Evolutionary conservation across 768 basidiomycete genomes (phyloP), one percentile per base, ranked within the genome.

Genomic region (Agaricus subrufescens): DNA sequence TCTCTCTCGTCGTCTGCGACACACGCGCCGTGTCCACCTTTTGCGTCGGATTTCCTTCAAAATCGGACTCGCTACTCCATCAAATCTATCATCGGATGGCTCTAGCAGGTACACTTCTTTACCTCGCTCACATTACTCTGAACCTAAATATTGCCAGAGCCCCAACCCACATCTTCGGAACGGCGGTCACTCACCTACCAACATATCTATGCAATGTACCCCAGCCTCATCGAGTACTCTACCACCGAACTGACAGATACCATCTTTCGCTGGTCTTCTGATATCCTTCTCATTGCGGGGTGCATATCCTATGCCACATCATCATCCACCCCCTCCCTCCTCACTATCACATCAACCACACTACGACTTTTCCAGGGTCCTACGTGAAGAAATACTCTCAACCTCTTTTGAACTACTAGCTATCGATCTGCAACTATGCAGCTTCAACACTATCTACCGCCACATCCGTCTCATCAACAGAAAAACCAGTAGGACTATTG

Each of bases 151-250:
- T 26, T 15, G 42, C 56, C 63, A 83, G 89, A 90, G 65, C 85
- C 86, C 27, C 89, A 91, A 66, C 87, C 89, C 3, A 87, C 84
- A 0, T 86, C 87, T 2, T 84, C 87, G 0, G 82, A 86, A 63
- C 91, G 89, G 89, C 78, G 89, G 46, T 80, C 88, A 0, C 71
- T 91, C 43, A 82, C 88, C 1, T 87, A 89, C 63, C 75, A 75
- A 43, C 79, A 87, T 51, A 84, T 90, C 43, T 85, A 86, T 56
- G 73, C 72, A 5, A 73, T 89, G 53, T 85, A 88, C 62, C 85
- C 89, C 4, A 82, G 79, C 2, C 71, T 90, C 29, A 75, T 76
- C 5, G 84, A 89, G 8, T 83, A 85, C 61, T 80, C 86, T 9
- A 72, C 82, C n/a, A 79, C 83, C 42, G 88, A 91, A 63, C 79